Evolutionary conservation across 31 red algal genomes (phyloP).

Genomic region (Bonnemaisonia californica): DNA sequence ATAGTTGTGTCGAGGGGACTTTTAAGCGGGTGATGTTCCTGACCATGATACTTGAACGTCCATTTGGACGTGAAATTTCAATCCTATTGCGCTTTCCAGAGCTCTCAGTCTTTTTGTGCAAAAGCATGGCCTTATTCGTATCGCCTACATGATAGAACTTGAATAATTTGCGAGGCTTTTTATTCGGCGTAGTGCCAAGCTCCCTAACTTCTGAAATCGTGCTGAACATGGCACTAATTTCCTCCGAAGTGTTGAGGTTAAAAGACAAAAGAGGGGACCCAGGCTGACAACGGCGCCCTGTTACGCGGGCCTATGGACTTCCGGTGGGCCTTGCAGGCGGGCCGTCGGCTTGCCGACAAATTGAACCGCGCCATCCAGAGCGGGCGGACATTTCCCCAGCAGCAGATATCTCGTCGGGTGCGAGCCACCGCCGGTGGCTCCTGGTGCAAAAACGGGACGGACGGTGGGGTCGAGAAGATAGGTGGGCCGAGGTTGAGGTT

Average conservation of each 20-base stretch:
- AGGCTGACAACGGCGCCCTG: conserved; percentile 42
- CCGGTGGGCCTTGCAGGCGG: conserved; percentile 72
- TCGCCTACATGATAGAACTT: conserved; percentile 86
- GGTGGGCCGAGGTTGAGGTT: not conserved
- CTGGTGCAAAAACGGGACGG: conserved; percentile 1
- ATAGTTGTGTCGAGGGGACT: not conserved
- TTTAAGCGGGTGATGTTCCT: not conserved
- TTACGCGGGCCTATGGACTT: not conserved
- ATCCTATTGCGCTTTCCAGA: conserved; percentile 79
- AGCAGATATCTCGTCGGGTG: conserved; percentile 70
- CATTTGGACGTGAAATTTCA: conserved; percentile 61
- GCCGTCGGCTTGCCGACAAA: conserved; percentile 59
- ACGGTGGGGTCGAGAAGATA: not conserved
- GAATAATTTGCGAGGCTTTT: conserved; percentile 79
- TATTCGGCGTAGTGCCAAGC: conserved; percentile 77
- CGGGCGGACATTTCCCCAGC: conserved; percentile 73
- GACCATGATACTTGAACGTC: conserved; percentile 33
- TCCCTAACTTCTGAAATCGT: conserved; percentile 77
- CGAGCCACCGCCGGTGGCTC: conserved; percentile 28
- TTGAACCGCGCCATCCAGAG: conserved; percentile 40
- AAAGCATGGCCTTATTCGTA: conserved; percentile 66
- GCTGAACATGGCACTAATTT: conserved; percentile 70
- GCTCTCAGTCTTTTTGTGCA: conserved; percentile 70
- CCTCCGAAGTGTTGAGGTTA: conserved; percentile 72
- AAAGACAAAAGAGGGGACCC: conserved; percentile 82